phyloP scores from a whole-genome alignment of 441 rosid species.

The Gossypium trilobum region DNA sequence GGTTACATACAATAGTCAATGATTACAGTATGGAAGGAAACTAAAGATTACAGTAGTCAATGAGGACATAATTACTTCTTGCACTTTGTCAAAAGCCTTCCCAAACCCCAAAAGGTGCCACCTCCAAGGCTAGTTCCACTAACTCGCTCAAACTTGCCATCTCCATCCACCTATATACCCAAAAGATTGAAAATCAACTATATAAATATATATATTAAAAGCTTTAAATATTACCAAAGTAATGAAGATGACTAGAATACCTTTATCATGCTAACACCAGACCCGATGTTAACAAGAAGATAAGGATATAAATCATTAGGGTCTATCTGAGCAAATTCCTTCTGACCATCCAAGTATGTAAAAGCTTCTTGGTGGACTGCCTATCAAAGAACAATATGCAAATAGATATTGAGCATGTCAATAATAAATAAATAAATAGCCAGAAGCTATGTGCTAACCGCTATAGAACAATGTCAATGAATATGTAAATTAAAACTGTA shows the following conservation, averaged over 20 bases:
- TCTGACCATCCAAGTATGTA: slow-evolving; percentile 57
- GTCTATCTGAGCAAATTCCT: slow-evolving; percentile 63
- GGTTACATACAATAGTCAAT: neutral
- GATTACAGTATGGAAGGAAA: slow-evolving; percentile 9
- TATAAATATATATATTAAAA: slow-evolving; percentile 10
- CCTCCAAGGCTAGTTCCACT: slow-evolving; percentile 88
- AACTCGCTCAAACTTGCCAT: slow-evolving; percentile 66
- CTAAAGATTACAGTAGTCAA: neutral
- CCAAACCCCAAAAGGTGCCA: slow-evolving; percentile 77
- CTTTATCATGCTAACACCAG: slow-evolving; percentile 95
- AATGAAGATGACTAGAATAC: slow-evolving; percentile 25
- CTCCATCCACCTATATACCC: slow-evolving; percentile 60
- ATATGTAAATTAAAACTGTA: neutral
- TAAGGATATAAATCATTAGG: slow-evolving; percentile 70
- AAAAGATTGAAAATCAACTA: slow-evolving; percentile 6
- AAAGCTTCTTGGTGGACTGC: slow-evolving; percentile 74
- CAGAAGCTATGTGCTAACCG: neutral
- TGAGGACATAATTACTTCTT: slow-evolving; percentile 36
- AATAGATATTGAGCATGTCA: neutral
- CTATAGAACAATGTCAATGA: neutral
- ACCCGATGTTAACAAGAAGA: slow-evolving; percentile 81
- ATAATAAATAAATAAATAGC: no score
- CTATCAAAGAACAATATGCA: slow-evolving; percentile 31
- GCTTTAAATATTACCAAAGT: neutral
- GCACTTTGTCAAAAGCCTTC: slow-evolving; percentile 75